phyloP scores from a whole-genome alignment of 257 asterid species.

The Solanum microdontum region DNA sequence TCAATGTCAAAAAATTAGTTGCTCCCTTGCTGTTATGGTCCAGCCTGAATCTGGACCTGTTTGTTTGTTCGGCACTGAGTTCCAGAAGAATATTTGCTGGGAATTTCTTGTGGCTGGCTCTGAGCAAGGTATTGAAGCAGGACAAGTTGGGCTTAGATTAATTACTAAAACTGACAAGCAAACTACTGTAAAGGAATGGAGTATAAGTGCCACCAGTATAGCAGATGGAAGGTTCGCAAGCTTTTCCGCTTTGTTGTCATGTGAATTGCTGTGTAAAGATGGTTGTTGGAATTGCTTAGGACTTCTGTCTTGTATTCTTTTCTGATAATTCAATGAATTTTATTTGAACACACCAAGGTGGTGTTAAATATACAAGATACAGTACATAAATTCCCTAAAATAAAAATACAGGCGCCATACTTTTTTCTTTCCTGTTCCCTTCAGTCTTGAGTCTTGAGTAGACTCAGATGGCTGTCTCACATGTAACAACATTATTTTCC shows the following conservation, averaged over 20 bases:
- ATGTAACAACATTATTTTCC: conserved; percentile 14
- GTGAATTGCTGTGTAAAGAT: not conserved
- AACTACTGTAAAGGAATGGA: conserved; percentile 88
- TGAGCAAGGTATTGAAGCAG: conserved; percentile 99
- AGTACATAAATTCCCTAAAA: not conserved
- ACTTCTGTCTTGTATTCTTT: not conserved
- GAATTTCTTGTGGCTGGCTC: conserved; percentile 98
- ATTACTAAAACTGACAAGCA: conserved; percentile 93
- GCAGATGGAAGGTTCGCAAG: conserved; percentile 86
- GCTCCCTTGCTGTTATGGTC: conserved; percentile 81
- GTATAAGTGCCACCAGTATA: conserved; percentile 77
- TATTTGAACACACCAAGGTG: not conserved
- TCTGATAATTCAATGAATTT: not conserved
- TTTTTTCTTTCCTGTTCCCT: not conserved
- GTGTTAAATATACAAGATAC: not conserved
- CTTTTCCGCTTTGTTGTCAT: not conserved
- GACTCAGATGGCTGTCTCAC: not conserved
- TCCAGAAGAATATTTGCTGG: conserved; percentile 76
- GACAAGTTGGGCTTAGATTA: conserved; percentile 89
- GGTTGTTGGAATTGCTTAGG: not conserved
- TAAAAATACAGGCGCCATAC: not conserved
- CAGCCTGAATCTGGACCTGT: conserved; percentile 99
- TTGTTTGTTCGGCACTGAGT: conserved; percentile 93
- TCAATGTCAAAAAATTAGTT: conserved; percentile 65
- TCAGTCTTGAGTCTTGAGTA: not conserved